Evolutionary conservation across 805 yeast genomes (phyloP).

Genomic region (Zygosaccharomyces lentus): DNA sequence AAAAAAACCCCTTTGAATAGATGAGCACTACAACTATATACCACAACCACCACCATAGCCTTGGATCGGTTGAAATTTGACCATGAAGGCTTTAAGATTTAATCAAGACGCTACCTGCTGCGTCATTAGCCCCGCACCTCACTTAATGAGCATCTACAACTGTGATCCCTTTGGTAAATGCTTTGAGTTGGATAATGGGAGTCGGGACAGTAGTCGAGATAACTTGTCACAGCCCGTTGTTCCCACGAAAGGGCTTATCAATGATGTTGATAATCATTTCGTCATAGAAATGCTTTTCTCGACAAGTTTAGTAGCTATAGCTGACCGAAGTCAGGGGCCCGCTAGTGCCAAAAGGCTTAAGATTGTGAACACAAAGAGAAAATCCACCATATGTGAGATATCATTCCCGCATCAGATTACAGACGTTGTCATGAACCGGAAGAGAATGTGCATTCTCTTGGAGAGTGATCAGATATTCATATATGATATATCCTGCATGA

Average conservation of each 20-base stretch:
- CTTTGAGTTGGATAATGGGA: constrained; percentile 41
- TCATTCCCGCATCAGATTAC: constrained; percentile 76
- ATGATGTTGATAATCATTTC: constrained; percentile 28
- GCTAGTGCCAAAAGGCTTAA: constrained; percentile 58
- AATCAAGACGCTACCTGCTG: constrained; percentile 84
- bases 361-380: constrained; percentile 67
- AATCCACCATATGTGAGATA: constrained; percentile 75
- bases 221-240: background rate
- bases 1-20: background rate
- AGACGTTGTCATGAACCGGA: constrained; percentile 73
- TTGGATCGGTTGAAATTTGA: background rate
- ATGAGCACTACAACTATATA: background rate
- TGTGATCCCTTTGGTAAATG: constrained; percentile 85
- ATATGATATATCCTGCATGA: constrained; percentile 88
- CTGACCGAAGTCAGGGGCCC: constrained; percentile 63
- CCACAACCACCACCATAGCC: background rate
- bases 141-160: constrained; percentile 69
- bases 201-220: constrained; percentile 7
- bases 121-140: constrained; percentile 65
- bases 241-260: background rate
- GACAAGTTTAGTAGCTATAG: constrained; percentile 80
- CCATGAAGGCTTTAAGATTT: constrained; percentile 56
- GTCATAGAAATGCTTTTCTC: constrained; percentile 87
- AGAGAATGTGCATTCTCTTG: constrained; percentile 71
- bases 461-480: constrained; percentile 72